Evolutionary conservation across 192 early-diverging fungal species (phyloP), one percentile per base, ranked within the genome.

Genomic region (Dissophora ornata): DNA sequence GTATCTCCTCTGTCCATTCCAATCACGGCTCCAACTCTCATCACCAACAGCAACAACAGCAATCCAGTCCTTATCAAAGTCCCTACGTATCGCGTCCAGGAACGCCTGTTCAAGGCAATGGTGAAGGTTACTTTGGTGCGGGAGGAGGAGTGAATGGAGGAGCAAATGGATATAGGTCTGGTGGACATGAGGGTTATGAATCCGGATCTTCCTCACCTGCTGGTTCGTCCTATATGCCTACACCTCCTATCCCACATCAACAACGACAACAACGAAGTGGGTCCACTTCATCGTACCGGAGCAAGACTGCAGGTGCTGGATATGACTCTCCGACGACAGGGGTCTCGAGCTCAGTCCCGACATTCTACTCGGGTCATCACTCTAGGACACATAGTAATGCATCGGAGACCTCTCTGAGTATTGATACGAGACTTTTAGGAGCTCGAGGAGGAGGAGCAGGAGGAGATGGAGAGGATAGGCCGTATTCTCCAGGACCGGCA

Each of bases 331-430:
- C 63, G 16, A 49, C 63, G 28, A 30, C 51, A 22, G 56, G 56
- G 21, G 36, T 58, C 33, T 67, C 67, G 2, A 69, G 49, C 21
- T 60, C 67, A 10, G 50, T 63, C 34, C 62, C 62, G 3, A 53
- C 68, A 30, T 71, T 56, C 33, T 62, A 71, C 48, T 44, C 52
- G 2, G 48, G 33, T 21, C 44, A 49, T 11, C 71, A 67, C 38
- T 66, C 71, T 1, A 63, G 71, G 42, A 60, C 49, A 1, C 62
- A 75, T 2, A 75, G 71, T 45, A 75, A 61, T 50, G 71, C 63
- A 9, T 75, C 71, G 1, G 71, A 75, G 63, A 75, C 57, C 0
- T 75, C 71, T 22, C 51, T 75, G 32, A 75, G 67, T 33, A 75
- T 75, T 24, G 71, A 75, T 22, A 60, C 63, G 0, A 47, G 26